phyloP scores from a whole-genome alignment of 257 asterid genomes.

The Solanum pennellii region DNA sequence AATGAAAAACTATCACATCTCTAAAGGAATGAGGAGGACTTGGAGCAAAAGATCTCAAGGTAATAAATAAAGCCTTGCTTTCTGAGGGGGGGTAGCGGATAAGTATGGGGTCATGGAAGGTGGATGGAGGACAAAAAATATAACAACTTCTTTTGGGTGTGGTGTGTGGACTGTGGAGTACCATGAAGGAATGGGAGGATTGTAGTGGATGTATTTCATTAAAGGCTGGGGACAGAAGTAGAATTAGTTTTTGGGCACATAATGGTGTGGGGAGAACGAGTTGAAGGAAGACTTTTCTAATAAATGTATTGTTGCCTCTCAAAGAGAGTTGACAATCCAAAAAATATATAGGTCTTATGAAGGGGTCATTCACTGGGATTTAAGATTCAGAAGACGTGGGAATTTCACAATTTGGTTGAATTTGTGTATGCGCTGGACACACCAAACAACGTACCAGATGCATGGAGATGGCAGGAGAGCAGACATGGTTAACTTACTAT shows the following conservation, averaged over 20 bases:
- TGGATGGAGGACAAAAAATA: neutral
- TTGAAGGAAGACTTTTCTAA: neutral
- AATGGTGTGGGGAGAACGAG: neutral
- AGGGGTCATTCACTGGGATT: neutral
- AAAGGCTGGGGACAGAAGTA: neutral
- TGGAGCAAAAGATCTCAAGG: neutral
- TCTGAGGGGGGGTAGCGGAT: neutral
- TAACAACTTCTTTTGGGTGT: neutral
- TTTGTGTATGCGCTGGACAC: neutral
- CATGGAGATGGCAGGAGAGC: neutral
- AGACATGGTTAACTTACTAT: neutral
- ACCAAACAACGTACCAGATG: neutral
- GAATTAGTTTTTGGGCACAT: neutral
- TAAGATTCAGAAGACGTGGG: neutral
- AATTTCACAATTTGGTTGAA: neutral
- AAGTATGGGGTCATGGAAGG: neutral
- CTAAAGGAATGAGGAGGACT: neutral
- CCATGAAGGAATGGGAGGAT: neutral
- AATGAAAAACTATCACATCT: neutral
- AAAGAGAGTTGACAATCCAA: neutral
- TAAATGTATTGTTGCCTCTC: neutral
- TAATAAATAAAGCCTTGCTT: neutral
- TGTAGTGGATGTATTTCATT: neutral
- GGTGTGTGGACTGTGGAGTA: neutral
- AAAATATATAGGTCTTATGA: neutral